Conservation (phyloP, 2,329 filamentous ascomycete genomes). For the Phyllachora maydis region DNA sequence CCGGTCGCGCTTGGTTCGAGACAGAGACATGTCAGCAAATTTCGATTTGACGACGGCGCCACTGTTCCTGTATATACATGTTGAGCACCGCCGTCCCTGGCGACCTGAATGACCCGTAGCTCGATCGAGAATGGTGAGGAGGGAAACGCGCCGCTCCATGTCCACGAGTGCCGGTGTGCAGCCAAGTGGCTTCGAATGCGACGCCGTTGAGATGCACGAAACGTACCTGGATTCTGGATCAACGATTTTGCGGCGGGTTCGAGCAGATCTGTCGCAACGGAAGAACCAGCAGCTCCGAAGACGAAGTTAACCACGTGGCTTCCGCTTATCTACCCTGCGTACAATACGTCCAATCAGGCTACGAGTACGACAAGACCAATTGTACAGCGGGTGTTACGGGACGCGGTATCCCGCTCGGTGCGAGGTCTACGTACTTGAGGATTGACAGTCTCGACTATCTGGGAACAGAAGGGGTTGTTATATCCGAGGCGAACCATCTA, state of each 20-base stretch:
- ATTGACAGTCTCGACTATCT: no score
- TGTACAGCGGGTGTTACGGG: no score
- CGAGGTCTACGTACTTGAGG: no score
- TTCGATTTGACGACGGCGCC: not conserved
- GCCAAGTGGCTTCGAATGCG: not conserved
- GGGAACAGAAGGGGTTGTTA: no score
- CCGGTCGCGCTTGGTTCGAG: not conserved
- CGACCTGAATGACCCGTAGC: not conserved
- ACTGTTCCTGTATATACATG: not conserved
- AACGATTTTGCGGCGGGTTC: no score
- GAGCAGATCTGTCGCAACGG: not conserved
- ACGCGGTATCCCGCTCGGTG: no score
- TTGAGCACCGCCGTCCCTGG: not conserved
- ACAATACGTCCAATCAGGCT: no score
- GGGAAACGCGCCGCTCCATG: not conserved
- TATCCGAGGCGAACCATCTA: no score
- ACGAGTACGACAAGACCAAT: no score
- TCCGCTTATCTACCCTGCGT: no score
- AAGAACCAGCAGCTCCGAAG: slow-evolving; percentile 1
- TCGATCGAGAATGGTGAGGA: not conserved
- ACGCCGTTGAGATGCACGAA: not conserved
- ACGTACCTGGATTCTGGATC: slow-evolving; percentile 1
- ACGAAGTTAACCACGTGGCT: no score
- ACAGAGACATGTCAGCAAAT: not conserved
- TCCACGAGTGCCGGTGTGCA: not conserved